phyloP scores from a whole-genome alignment of 352 stramenopile genomes.

The Phytophthora kernoviae region DNA sequence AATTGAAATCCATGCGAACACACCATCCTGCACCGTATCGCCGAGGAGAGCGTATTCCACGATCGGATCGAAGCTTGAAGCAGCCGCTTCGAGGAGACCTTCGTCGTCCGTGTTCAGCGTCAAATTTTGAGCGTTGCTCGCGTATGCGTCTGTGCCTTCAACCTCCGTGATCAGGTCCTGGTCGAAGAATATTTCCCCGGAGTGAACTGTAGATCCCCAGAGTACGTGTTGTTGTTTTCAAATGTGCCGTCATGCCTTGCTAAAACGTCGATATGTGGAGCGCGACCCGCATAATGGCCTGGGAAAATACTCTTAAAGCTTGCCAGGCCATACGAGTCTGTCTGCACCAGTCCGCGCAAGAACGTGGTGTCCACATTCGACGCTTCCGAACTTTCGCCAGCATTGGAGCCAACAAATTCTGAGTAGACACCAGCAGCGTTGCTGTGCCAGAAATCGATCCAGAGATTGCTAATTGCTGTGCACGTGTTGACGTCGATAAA shows the following conservation, averaged over 20 bases:
- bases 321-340: neutral
- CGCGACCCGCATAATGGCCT: neutral
- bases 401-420: neutral
- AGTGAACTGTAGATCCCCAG: neutral
- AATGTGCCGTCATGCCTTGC: neutral
- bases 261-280: neutral
- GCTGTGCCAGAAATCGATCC: constrained; percentile 17
- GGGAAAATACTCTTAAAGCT: neutral
- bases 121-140: constrained; percentile 2
- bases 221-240: constrained; percentile 7
- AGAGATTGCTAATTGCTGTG: constrained; percentile 9
- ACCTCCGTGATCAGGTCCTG: constrained; percentile 14
- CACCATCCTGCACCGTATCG: constrained; percentile 14
- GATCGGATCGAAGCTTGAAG: constrained; percentile 6
- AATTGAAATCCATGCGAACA: constrained; percentile 27
- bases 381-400: neutral
- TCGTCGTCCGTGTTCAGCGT: constrained; percentile 7
- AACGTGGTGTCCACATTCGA: neutral
- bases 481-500: constrained; percentile 22
- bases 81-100: neutral
- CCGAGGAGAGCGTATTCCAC: constrained; percentile 13
- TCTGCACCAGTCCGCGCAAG: constrained; percentile 1
- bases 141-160: constrained; percentile 2
- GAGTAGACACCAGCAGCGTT: constrained; percentile 5
- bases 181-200: constrained; percentile 15